Evolutionary conservation across 1,139 yeast genomes (phyloP).

Genomic region (Suhomyces bokatorum): DNA sequence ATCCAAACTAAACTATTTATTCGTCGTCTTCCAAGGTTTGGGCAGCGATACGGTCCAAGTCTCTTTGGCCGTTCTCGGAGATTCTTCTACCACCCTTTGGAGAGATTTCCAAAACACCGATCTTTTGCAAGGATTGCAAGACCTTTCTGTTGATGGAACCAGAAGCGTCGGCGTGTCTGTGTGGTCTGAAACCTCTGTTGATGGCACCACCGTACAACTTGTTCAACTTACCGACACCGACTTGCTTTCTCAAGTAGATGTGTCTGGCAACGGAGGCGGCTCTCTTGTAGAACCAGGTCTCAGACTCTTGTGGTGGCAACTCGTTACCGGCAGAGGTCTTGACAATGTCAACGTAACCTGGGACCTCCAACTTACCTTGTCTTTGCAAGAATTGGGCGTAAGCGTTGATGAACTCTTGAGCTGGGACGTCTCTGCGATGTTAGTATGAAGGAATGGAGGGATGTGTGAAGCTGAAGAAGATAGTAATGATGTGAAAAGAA

Average conservation of each 20-base stretch:
- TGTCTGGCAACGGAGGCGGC: conserved; percentile 99
- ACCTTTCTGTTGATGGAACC: conserved; percentile 99
- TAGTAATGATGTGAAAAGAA: too few relatives aligned
- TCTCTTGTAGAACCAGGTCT: conserved; percentile 99
- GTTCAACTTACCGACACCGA: conserved; percentile 99
- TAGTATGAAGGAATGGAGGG: conserved; percentile 25
- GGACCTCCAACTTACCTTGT: conserved; percentile 99
- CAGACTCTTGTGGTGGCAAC: conserved; percentile 99
- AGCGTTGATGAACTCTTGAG: conserved; percentile 99
- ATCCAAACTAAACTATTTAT: conserved; percentile 32
- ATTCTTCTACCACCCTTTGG: conserved; percentile 99
- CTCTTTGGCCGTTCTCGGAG: conserved; percentile 99
- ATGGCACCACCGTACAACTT: conserved; percentile 98
- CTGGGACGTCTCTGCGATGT: conserved; percentile 94
- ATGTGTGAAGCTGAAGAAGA: too few relatives aligned
- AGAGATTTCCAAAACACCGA: conserved; percentile 94
- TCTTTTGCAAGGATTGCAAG: conserved; percentile 96
- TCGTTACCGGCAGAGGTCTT: conserved; percentile 99
- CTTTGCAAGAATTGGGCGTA: conserved; percentile 99
- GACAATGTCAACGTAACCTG: conserved; percentile 99
- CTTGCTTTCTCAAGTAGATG: conserved; percentile 99
- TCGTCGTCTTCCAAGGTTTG: conserved; percentile 94
- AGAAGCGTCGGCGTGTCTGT: conserved; percentile 98
- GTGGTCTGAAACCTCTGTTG: conserved; percentile 99
- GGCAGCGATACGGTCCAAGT: conserved; percentile 99